Evolutionary conservation across 2,329 filamentous ascomycete genomes (phyloP).

Genomic region (Teratosphaeriaceae sp.): DNA sequence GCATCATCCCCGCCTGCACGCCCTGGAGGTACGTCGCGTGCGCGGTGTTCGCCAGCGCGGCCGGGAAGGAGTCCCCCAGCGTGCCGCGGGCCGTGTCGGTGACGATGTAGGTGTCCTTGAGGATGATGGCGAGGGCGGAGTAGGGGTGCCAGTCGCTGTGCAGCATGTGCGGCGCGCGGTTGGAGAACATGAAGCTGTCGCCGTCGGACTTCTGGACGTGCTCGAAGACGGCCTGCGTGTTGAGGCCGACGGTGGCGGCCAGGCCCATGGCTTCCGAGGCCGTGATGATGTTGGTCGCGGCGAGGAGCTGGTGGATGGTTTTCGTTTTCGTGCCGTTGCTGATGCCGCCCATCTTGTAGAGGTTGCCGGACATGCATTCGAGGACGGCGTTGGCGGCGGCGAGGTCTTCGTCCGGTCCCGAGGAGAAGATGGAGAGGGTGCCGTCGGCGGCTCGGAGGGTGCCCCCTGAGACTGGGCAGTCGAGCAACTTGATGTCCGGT

Average conservation of each 20-base stretch:
- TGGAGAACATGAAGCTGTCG: constrained; percentile 51
- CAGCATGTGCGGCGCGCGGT: constrained; percentile 48
- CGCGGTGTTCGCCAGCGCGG: constrained; percentile 54
- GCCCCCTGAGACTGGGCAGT: constrained; percentile 67
- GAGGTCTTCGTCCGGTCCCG: constrained; percentile 47
- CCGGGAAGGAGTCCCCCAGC: constrained; percentile 50
- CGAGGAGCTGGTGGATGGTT: constrained; percentile 53
- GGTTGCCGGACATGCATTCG: constrained; percentile 59
- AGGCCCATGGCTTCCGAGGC: constrained; percentile 53
- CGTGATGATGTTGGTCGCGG: constrained; percentile 51
- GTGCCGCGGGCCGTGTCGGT: constrained; percentile 58
- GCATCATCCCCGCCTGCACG: constrained; percentile 50
- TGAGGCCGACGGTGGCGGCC: constrained; percentile 46
- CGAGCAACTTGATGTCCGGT: constrained; percentile 59
- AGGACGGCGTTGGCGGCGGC: constrained; percentile 53
- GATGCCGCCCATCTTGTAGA: constrained; percentile 51
- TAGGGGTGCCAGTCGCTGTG: constrained; percentile 43
- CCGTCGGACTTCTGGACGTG: constrained; percentile 37
- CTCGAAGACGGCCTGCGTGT: constrained; percentile 44
- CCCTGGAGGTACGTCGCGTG: constrained; percentile 60
- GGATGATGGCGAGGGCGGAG: constrained; percentile 41
- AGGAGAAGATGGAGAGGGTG: constrained; percentile 70
- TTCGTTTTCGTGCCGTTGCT: constrained; percentile 52
- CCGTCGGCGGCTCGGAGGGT: constrained; percentile 62
- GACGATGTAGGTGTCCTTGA: constrained; percentile 55